Evolutionary conservation across 73 alveolate species (phyloP), one percentile per base, ranked within the genome.

Genomic region (Uronychia binucleata): DNA sequence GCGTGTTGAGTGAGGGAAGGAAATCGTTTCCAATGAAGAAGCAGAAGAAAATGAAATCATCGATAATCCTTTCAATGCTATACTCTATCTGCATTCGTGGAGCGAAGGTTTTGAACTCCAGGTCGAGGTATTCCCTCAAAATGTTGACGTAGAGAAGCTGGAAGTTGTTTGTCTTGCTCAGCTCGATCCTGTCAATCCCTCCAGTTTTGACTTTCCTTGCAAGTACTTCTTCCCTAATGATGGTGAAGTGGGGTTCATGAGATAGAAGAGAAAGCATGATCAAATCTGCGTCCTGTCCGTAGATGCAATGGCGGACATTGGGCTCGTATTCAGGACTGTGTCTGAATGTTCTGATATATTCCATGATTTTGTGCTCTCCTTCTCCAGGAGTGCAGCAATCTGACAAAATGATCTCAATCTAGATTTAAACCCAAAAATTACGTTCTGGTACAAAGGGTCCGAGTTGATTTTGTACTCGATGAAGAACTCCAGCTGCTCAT

Each of bases 251-350:
- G 30, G 96, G 95, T 87, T 96, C 98, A 89, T 98, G 98, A 75
- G 97, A 93, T 29, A 96, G 81, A 78, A 98, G 94, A 26, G 99
- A 97, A 33, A 98, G 95, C 98, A 98, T 97, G 86, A 98, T 98
- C 79, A 98, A 91, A 90, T 98, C 99, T 0, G 99, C 99, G 88
- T 98, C 99, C 30, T 95, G 95, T 0, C 99, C 99, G 90, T 97
- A 98, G 67, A 98, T 94, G 86, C 99, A 94, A 91, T 98, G 99
- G 76, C 96, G 92, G 11, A 97, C 90, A 76, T 97, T 86, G 14
- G 97, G 97, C 79, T 81, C 87, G 88, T 91, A 95, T 28, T 93
- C 92, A 34, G 89, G 85, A 57, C 92, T 79, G 32, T 34, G 26
- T 82, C 92, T 85, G 80, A 81, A 93, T 84, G 88, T 82, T 77